Evolutionary conservation across 2,329 filamentous ascomycete genomes (phyloP).

Genomic region (Fusarium multiceps): DNA sequence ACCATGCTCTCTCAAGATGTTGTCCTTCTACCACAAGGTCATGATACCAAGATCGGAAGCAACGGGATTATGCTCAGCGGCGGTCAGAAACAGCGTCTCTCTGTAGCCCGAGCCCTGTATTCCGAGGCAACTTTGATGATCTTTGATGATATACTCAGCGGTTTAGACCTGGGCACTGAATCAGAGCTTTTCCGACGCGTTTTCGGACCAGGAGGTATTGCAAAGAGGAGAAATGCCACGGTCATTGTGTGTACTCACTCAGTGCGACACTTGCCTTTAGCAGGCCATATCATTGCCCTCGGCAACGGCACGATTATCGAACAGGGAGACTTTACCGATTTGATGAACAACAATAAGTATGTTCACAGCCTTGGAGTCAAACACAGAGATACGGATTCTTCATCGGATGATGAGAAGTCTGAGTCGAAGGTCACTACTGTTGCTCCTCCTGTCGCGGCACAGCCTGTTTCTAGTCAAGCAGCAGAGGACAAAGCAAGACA

Average conservation of each 20-base stretch:
- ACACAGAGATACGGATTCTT: slow-evolving; percentile 10
- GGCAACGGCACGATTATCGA: slow-evolving; percentile 56
- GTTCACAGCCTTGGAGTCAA: slow-evolving; percentile 53
- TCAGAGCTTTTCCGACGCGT: slow-evolving; percentile 56
- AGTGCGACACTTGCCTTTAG: slow-evolving; percentile 48
- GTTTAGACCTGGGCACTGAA: slow-evolving; percentile 58
- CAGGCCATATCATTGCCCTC: slow-evolving; percentile 62
- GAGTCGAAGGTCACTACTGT: neutral
- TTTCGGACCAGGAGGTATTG: slow-evolving; percentile 55
- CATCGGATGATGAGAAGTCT: neutral
- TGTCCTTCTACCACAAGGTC: slow-evolving; percentile 48
- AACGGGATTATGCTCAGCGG: slow-evolving; percentile 57
- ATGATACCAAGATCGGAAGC: slow-evolving; percentile 54
- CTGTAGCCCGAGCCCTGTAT: slow-evolving; percentile 60
- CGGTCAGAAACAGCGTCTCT: slow-evolving; percentile 54
- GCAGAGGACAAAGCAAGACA: slow-evolving; percentile 45
- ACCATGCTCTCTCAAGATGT: slow-evolving; percentile 51
- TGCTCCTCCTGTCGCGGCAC: neutral
- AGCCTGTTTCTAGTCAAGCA: neutral
- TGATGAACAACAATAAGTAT: slow-evolving; percentile 52
- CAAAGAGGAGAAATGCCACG: slow-evolving; percentile 53
- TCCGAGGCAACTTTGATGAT: slow-evolving; percentile 54
- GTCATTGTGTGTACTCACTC: slow-evolving; percentile 56
- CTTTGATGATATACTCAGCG: slow-evolving; percentile 60
- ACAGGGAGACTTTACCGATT: slow-evolving; percentile 49